Conservation (phyloP, 2,329 filamentous ascomycete species). For the Aspergillus sp. region DNA sequence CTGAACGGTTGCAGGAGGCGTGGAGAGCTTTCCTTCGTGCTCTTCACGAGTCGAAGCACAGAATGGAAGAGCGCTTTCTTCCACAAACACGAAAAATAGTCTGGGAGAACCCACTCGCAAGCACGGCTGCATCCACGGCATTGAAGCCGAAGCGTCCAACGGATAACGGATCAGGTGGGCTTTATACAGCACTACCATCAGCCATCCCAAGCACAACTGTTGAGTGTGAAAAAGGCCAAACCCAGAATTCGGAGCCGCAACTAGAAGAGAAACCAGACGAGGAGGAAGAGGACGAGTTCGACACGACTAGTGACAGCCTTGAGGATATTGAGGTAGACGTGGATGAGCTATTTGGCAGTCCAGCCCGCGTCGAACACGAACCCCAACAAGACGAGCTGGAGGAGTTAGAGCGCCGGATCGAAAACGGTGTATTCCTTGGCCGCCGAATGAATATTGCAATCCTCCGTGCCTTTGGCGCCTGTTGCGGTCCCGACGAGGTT, state of each 20-base stretch:
- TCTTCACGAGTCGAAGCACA: slow-evolving; percentile 29
- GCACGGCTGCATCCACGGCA: slow-evolving; percentile 3
- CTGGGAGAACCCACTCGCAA: slow-evolving; percentile 27
- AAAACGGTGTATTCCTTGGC: slow-evolving; percentile 37
- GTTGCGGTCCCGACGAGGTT: slow-evolving; percentile 29
- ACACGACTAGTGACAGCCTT: not conserved
- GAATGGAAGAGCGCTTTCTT: slow-evolving; percentile 15
- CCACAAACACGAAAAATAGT: slow-evolving; percentile 10
- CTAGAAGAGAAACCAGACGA: slow-evolving; percentile 3
- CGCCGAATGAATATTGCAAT: slow-evolving; percentile 34
- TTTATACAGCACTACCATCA: slow-evolving; percentile 23
- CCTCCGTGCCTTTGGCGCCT: slow-evolving; percentile 34
- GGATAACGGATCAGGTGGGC: slow-evolving; percentile 5
- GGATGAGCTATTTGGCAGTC: slow-evolving; percentile 9
- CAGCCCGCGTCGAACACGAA: slow-evolving; percentile 2
- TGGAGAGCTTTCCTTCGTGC: slow-evolving; percentile 57
- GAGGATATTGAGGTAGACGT: slow-evolving; percentile 7
- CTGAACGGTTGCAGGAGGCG: slow-evolving; percentile 58
- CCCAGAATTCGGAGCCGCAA: slow-evolving; percentile 4
- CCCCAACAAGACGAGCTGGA: slow-evolving; percentile 9
- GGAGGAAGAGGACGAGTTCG: slow-evolving; percentile 4
- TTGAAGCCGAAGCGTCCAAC: slow-evolving; percentile 6
- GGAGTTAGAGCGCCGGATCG: slow-evolving; percentile 24
- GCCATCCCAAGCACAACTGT: slow-evolving; percentile 1
- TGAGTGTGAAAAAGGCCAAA: not conserved